Evolutionary conservation across 192 early-diverging fungal genomes (phyloP).

Genomic region (Backusella mclennaniae): DNA sequence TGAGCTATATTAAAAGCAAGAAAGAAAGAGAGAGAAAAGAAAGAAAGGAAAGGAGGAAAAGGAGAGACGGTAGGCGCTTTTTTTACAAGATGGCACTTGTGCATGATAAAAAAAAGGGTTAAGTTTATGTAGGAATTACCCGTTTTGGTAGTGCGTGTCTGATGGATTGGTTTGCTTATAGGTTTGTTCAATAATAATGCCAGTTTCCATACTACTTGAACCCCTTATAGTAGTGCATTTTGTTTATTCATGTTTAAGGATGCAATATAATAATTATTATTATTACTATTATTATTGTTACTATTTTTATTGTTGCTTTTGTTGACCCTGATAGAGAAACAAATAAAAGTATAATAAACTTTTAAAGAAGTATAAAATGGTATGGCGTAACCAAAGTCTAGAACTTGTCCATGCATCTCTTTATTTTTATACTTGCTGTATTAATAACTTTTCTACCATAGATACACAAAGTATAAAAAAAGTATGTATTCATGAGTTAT

Average conservation of each 20-base stretch:
- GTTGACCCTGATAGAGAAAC: neutral
- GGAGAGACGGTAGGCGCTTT: neutral
- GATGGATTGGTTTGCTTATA: neutral
- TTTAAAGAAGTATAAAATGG: neutral
- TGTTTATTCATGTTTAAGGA: neutral
- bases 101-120: constrained; percentile 1
- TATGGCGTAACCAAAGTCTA: neutral
- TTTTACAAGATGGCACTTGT: neutral
- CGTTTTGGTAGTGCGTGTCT: neutral
- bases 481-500: neutral
- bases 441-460: neutral
- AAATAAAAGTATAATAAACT: neutral
- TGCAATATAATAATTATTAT: neutral
- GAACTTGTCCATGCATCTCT: neutral
- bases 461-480: neutral
- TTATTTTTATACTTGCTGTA: neutral
- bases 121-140: neutral
- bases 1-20: neutral
- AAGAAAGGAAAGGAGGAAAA: neutral
- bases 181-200: neutral
- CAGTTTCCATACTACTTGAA: neutral
- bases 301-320: neutral
- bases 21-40: neutral
- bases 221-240: neutral
- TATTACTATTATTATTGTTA: no score